A percentile compares a stretch with the other conserved stretches of the same genome.
phyloP scores from a whole-genome alignment of 257 asterid genomes.

The Paraleonurus japonicus region DNA sequence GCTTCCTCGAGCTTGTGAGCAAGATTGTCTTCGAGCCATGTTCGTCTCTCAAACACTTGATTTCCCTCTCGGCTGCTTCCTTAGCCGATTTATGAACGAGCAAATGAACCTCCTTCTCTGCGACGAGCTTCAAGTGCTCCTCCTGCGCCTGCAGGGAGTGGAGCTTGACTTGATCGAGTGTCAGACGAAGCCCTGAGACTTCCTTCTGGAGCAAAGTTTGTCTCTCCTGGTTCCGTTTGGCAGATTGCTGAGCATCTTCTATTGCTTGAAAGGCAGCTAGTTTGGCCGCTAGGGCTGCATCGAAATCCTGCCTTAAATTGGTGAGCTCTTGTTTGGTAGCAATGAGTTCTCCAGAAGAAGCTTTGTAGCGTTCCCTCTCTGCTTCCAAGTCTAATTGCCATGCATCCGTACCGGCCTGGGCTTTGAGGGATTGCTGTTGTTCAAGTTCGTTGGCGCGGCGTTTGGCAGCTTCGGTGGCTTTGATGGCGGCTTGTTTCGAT shows the following conservation, averaged over 20 bases:
- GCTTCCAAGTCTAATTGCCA: conserved; percentile 61
- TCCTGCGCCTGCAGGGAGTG: conserved; percentile 63
- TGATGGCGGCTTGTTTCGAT: conserved; percentile 74
- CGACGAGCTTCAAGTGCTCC: conserved; percentile 46
- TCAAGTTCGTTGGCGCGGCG: conserved; percentile 50
- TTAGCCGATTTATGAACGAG: conserved; percentile 47
- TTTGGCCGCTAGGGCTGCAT: conserved; percentile 68
- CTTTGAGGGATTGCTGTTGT: conserved; percentile 45
- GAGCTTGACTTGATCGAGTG: conserved; percentile 50
- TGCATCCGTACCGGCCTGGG: conserved; percentile 45
- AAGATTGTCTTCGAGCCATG: conserved; percentile 35
- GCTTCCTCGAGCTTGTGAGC: conserved; percentile 65
- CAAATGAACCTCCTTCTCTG: conserved; percentile 60
- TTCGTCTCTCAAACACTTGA: conserved; percentile 44
- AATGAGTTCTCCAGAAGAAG: conserved; percentile 57
- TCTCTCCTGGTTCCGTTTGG: conserved; percentile 42
- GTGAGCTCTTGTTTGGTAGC: conserved; percentile 74
- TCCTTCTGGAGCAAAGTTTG: conserved; percentile 45
- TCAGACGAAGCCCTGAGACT: conserved; percentile 34
- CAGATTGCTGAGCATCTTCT: conserved; percentile 55
- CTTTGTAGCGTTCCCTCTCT: conserved; percentile 65
- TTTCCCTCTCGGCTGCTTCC: conserved; percentile 50
- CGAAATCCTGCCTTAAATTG: conserved; percentile 72
- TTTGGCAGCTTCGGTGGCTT: conserved; percentile 59
- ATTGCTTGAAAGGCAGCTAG: conserved; percentile 60